Conservation (phyloP, 352 stramenopile genomes). For the Globisporangium yorkense region DNA sequence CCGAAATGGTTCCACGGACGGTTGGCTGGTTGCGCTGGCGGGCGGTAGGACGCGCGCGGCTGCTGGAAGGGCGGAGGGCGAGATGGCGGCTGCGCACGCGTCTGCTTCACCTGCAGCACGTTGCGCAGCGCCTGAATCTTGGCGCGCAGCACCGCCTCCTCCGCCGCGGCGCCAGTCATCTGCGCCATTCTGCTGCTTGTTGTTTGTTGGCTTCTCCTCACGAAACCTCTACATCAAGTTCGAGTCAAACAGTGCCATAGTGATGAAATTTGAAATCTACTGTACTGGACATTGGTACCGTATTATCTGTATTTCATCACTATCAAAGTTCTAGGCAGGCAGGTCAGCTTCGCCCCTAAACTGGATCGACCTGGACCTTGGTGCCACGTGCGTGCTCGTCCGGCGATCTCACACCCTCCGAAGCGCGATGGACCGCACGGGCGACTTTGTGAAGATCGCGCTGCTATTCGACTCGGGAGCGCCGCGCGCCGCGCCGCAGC, state of each 20-base stretch:
- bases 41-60: background rate
- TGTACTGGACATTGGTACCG: too few relatives aligned
- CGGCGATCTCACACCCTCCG: too few relatives aligned
- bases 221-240: too few relatives aligned
- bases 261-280: too few relatives aligned
- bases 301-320: too few relatives aligned
- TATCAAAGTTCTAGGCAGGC: too few relatives aligned
- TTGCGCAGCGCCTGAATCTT: constrained; percentile 85
- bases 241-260: too few relatives aligned
- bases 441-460: constrained; percentile 81
- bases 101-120: constrained; percentile 47
- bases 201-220: background rate
- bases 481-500: constrained; percentile 28
- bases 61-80: too few relatives aligned
- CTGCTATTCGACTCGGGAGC: constrained; percentile 76
- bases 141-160: constrained; percentile 66
- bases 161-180: constrained; percentile 4
- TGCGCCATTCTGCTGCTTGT: background rate
- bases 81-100: background rate
- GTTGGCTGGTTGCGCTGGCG: constrained; percentile 16
- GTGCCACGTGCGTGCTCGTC: too few relatives aligned
- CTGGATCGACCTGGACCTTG: too few relatives aligned
- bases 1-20: constrained; percentile 39
- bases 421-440: constrained; percentile 56
- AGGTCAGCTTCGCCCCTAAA: too few relatives aligned